phyloP scores from a whole-genome alignment of 148 eudicot genomes.

The Rhododendron kiyosumense region DNA sequence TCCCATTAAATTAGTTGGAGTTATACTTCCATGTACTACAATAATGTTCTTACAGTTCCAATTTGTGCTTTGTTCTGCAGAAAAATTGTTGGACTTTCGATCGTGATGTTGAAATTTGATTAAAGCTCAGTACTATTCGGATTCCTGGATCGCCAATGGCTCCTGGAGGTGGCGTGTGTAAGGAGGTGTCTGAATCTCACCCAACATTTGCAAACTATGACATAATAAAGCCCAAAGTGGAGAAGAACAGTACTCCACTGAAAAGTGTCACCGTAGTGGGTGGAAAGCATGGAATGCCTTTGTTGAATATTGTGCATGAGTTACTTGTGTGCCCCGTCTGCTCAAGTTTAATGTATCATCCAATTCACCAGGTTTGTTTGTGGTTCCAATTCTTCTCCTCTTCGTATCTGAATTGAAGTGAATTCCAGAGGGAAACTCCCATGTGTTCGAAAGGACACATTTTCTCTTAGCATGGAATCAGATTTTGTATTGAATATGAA shows the following conservation, averaged over 20 bases:
- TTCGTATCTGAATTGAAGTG: background rate
- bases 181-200: slow-evolving; percentile 31
- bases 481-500: background rate
- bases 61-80: slow-evolving; percentile 7
- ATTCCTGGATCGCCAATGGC: slow-evolving; percentile 23
- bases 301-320: slow-evolving; percentile 34
- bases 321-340: slow-evolving; percentile 48
- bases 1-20: background rate
- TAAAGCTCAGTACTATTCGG: background rate
- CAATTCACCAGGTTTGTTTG: slow-evolving; percentile 46
- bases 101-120: background rate
- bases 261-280: slow-evolving; percentile 13
- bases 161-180: slow-evolving; percentile 28
- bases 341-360: slow-evolving; percentile 40
- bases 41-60: background rate
- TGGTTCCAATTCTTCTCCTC: background rate
- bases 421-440: background rate
- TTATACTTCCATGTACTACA: background rate
- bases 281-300: slow-evolving; percentile 29
- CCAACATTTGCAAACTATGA: slow-evolving; percentile 26
- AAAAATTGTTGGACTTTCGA: background rate
- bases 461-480: background rate
- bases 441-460: background rate
- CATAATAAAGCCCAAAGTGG: slow-evolving; percentile 15
- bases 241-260: slow-evolving; percentile 12